Evolutionary conservation across 495 filamentous ascomycete genomes (phyloP).

Genomic region (Daldinia vernicosa): DNA sequence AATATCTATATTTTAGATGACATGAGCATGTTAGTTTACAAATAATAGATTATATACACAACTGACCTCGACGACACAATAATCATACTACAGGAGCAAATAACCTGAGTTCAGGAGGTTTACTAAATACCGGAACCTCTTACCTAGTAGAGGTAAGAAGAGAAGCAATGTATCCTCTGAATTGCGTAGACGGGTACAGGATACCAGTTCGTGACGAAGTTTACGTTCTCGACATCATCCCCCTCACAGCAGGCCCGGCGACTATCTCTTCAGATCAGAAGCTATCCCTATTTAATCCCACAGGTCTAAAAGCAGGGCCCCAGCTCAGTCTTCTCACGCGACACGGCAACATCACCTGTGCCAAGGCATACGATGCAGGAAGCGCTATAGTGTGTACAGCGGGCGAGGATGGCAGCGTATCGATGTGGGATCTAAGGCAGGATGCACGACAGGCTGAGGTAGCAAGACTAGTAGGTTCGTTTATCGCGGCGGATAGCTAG

Average conservation of each 20-base stretch:
- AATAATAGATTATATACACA: background rate
- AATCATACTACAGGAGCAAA: background rate
- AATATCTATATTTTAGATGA: background rate
- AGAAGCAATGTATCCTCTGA: constrained; percentile 57
- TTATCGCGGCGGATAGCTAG: background rate
- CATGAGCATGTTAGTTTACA: background rate
- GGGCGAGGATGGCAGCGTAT: constrained; percentile 69
- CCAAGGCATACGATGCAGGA: constrained; percentile 56
- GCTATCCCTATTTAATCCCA: constrained; percentile 63
- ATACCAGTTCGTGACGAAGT: constrained; percentile 53
- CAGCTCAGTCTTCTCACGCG: constrained; percentile 53
- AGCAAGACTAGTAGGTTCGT: constrained; percentile 55
- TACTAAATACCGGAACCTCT: background rate
- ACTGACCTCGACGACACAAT: no score
- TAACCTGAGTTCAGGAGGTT: background rate
- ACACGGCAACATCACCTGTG: constrained; percentile 66
- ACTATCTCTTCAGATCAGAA: constrained; percentile 64
- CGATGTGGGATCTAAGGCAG: constrained; percentile 65
- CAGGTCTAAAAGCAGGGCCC: constrained; percentile 53
- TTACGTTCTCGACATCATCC: constrained; percentile 63
- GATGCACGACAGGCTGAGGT: constrained; percentile 47
- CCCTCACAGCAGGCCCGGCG: constrained; percentile 54
- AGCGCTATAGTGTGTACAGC: constrained; percentile 62
- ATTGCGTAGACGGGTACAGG: constrained; percentile 52
- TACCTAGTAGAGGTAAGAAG: background rate